phyloP scores from a whole-genome alignment of 108 stramenopile species.

The Cyclotella baltica region DNA sequence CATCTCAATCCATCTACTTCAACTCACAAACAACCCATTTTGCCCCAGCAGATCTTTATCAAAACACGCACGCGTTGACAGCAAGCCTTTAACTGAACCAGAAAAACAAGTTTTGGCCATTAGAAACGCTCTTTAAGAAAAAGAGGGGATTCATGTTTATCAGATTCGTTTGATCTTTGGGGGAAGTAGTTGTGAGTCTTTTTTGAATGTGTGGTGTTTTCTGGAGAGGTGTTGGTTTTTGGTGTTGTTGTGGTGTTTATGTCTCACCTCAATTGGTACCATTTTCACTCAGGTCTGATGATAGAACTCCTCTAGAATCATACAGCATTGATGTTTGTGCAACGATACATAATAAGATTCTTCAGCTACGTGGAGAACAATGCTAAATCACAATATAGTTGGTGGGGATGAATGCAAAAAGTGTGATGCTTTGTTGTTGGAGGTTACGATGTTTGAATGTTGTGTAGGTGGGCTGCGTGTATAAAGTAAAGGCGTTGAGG shows the following conservation, averaged over 20 bases:
- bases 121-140: conserved; percentile 98
- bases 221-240: neutral
- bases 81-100: conserved; percentile 96
- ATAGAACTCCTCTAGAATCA: conserved; percentile 89
- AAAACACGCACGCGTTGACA: conserved; percentile 68
- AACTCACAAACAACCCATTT: neutral
- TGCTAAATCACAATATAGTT: neutral
- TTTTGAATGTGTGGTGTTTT: too few species aligned
- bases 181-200: conserved; percentile 91
- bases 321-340: conserved; percentile 97
- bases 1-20: neutral
- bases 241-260: neutral
- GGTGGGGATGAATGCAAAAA: too few species aligned
- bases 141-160: conserved; percentile 98
- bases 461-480: too few species aligned
- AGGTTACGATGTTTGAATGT: too few species aligned
- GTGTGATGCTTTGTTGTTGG: too few species aligned
- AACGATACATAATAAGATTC: conserved; percentile 99
- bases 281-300: conserved; percentile 65
- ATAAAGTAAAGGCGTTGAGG: neutral
- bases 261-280: neutral
- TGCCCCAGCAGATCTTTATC: neutral
- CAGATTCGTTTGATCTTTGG: conserved; percentile 98
- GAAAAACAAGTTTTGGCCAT: conserved; percentile 94
- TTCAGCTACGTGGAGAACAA: conserved; percentile 96